Evolutionary conservation across 768 basidiomycete species (phyloP).

Genomic region (Lactarius indigo): DNA sequence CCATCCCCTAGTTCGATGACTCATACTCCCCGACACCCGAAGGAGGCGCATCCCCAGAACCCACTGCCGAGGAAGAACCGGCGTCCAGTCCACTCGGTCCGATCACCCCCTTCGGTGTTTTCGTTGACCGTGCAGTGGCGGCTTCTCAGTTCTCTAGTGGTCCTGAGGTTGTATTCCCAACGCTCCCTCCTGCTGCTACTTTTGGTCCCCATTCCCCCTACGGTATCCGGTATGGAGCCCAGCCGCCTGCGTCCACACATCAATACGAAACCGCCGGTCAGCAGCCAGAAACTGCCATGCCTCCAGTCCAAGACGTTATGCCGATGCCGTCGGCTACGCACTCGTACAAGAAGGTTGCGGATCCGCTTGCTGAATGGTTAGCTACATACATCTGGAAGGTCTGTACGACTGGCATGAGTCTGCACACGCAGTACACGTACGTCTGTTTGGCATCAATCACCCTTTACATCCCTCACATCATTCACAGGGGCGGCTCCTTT

Average conservation of each 20-base stretch:
- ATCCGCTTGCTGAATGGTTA: slow-evolving; percentile 77
- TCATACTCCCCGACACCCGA: slow-evolving; percentile 63
- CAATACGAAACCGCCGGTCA: slow-evolving; percentile 28
- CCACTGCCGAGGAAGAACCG: slow-evolving; percentile 46
- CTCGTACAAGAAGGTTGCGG: slow-evolving; percentile 68
- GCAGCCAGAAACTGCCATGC: slow-evolving; percentile 34
- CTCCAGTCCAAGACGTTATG: slow-evolving; percentile 40
- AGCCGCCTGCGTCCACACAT: slow-evolving; percentile 22
- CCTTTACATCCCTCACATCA: background rate
- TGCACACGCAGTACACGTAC: slow-evolving; percentile 58
- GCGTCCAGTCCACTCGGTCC: slow-evolving; percentile 71
- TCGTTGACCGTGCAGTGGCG: slow-evolving; percentile 67
- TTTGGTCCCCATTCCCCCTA: slow-evolving; percentile 21
- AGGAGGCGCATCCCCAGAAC: slow-evolving; percentile 54
- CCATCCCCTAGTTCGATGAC: slow-evolving; percentile 34
- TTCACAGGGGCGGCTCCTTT: slow-evolving; percentile 15
- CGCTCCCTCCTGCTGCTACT: slow-evolving; percentile 5
- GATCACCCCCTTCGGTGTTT: slow-evolving; percentile 73
- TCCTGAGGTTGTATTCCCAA: slow-evolving; percentile 9
- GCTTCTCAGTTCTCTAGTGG: slow-evolving; percentile 28
- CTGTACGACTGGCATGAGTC: slow-evolving; percentile 65
- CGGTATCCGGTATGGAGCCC: slow-evolving; percentile 29
- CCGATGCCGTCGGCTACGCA: slow-evolving; percentile 49
- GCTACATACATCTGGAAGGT: slow-evolving; percentile 79
- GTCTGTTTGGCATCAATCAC: slow-evolving; percentile 30